Evolutionary conservation across 176 grass and related monocot genomes (phyloP).

Genomic region (Saccharum spontaneum): DNA sequence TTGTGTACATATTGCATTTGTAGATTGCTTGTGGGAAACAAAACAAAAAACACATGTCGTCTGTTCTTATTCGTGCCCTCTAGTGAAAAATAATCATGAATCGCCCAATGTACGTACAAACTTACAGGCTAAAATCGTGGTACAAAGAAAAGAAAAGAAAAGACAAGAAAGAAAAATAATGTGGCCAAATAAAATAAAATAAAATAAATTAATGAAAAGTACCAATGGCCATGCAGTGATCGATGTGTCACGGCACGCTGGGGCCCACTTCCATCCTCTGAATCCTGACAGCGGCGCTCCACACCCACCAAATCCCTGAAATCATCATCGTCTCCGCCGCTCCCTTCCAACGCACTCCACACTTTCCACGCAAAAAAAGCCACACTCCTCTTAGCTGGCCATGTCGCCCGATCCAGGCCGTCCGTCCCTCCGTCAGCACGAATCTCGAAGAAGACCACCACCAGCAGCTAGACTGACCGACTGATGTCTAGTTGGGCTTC

Average conservation of each 20-base stretch:
- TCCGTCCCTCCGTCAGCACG: neutral
- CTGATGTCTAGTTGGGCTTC: constrained; percentile 46
- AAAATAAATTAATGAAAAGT: neutral
- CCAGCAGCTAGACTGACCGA: neutral
- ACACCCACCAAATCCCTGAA: neutral
- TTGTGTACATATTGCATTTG: too few relatives aligned
- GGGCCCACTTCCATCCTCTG: neutral
- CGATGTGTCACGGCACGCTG: constrained; percentile 21
- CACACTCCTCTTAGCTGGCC: constrained; percentile 28
- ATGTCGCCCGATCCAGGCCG: neutral
- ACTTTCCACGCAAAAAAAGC: constrained; percentile 27
- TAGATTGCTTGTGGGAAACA: neutral
- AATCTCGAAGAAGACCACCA: neutral
- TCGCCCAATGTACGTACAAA: neutral
- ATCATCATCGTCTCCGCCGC: neutral
- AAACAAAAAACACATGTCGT: neutral
- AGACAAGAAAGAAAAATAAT: constrained; percentile 28
- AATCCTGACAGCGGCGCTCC: constrained; percentile 39
- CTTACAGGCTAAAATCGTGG: constrained; percentile 2
- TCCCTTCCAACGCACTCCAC: constrained; percentile 35
- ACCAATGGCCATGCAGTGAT: neutral
- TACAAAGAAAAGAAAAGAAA: constrained; percentile 41
- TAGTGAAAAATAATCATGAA: constrained; percentile 28
- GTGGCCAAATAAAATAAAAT: neutral
- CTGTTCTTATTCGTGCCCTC: neutral